A percentile compares a stretch with the other conserved stretches of the same genome.
Evolutionary conservation across 2,329 filamentous ascomycete species (phyloP).

Genomic region (Penicillium sp.): DNA sequence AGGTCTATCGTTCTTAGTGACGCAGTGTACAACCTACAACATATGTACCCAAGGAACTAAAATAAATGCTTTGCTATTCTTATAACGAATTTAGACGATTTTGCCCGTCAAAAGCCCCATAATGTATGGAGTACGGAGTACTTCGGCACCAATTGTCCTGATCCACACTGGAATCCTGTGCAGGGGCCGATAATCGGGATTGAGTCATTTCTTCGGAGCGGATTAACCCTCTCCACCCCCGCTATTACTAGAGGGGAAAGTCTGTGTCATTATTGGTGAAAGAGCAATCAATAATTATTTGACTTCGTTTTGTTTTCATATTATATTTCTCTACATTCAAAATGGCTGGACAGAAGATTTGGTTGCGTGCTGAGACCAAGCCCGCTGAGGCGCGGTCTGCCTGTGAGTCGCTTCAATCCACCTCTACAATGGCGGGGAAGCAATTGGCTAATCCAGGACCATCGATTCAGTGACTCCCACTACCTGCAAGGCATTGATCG

Average conservation of each 20-base stretch:
- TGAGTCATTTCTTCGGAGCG: slow-evolving; percentile 32
- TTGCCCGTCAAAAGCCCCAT: too few relatives aligned
- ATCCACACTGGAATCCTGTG: neutral
- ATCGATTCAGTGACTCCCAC: slow-evolving; percentile 45
- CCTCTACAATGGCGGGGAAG: slow-evolving; percentile 3
- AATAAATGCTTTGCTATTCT: too few relatives aligned
- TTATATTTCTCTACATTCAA: slow-evolving; percentile 8
- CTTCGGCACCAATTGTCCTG: neutral
- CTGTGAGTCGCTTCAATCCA: slow-evolving; percentile 29
- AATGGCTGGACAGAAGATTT: slow-evolving; percentile 47
- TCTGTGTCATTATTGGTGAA: slow-evolving; percentile 31
- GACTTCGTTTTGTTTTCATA: slow-evolving; percentile 7
- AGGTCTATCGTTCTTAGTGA: too few relatives aligned
- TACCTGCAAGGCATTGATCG: slow-evolving; percentile 62
- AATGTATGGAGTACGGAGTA: too few relatives aligned
- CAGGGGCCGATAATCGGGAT: slow-evolving; percentile 20
- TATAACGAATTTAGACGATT: too few relatives aligned
- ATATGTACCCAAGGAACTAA: too few relatives aligned
- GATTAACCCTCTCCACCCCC: slow-evolving; percentile 32
- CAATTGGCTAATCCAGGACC: slow-evolving; percentile 1
- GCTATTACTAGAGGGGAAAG: slow-evolving; percentile 30
- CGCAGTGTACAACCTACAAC: too few relatives aligned
- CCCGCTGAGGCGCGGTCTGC: slow-evolving; percentile 57
- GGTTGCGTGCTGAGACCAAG: slow-evolving; percentile 61
- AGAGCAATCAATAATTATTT: slow-evolving; percentile 11